Evolutionary conservation across 2,329 filamentous ascomycete species (phyloP).

Genomic region (Penicillium sp.): DNA sequence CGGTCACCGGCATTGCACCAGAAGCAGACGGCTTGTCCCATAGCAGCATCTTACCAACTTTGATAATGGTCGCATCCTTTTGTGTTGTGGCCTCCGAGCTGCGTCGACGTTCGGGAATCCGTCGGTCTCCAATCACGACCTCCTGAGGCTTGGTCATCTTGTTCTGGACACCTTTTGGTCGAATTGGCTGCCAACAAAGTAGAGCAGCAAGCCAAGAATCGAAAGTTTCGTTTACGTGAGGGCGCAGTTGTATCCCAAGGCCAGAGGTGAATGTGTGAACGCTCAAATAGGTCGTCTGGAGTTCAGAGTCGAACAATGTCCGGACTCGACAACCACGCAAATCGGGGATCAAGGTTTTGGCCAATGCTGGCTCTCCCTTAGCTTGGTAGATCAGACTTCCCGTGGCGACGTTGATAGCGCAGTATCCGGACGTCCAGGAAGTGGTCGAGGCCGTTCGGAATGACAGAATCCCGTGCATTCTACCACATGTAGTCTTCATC

Average conservation of each 20-base stretch:
- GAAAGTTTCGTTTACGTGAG: slow-evolving; percentile 52
- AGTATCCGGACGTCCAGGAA: slow-evolving; percentile 52
- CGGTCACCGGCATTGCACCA: slow-evolving; percentile 35
- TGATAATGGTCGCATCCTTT: slow-evolving; percentile 83
- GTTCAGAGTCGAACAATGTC: slow-evolving; percentile 48
- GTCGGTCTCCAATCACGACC: slow-evolving; percentile 45
- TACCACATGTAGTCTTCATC: slow-evolving; percentile 53
- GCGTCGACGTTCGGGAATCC: slow-evolving; percentile 44
- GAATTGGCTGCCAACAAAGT: slow-evolving; percentile 53
- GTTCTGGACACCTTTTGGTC: slow-evolving; percentile 51
- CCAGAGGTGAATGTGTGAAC: slow-evolving; percentile 50
- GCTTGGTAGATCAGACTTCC: slow-evolving; percentile 53
- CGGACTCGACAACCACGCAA: slow-evolving; percentile 51
- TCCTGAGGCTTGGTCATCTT: slow-evolving; percentile 52
- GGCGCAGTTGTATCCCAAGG: slow-evolving; percentile 49
- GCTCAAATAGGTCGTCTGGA: slow-evolving; percentile 48
- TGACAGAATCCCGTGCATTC: slow-evolving; percentile 54
- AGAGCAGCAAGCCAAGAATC: slow-evolving; percentile 54
- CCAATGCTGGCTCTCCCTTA: slow-evolving; percentile 49
- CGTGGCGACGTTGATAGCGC: slow-evolving; percentile 52
- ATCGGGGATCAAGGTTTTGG: slow-evolving; percentile 51
- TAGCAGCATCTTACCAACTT: slow-evolving; percentile 84
- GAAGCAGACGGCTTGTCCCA: slow-evolving; percentile 75
- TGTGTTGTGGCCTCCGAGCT: slow-evolving; percentile 51
- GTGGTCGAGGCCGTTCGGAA: slow-evolving; percentile 46